Base-by-base conservation (phyloP, 257 asterid genomes). In the Anisodus acutangulus region DNA sequence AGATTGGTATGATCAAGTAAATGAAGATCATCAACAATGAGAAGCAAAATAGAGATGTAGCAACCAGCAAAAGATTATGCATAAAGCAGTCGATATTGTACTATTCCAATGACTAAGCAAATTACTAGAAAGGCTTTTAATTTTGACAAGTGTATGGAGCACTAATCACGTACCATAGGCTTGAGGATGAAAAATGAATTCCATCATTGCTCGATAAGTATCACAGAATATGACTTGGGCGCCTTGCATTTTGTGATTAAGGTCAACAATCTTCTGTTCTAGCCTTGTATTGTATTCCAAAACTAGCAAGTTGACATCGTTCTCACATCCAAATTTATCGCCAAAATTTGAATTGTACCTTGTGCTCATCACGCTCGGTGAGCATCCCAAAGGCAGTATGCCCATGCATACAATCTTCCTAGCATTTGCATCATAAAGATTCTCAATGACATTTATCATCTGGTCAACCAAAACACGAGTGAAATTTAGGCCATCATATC, bases 351-450 rank as follows among this genome's bases (percentile, higher is more conserved):
- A 79, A 78, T 83, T 60, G 43, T 82, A 66, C 86, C 83, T 53
- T 22, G 12, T 76, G 80, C 82, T 81, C 82, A 84, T 78, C 60
- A 87, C 47, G 22, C 86, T 88, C 6, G 97, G 95, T 11, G 93
- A 83, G 71, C 93, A 92, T 62, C 97, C 97, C 84, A 92, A 79
- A 26, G 97, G 97, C 54, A 92, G 80, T 17, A 92, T 88, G 1
- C 97, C 93, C 53, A 91, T 87, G n/a, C 91, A 90, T 13, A 92
- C 89, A 5, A 92, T 90, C 90, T 88, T 92, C 84, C 97, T 87
- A 47, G 82, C 92, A 69, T 89, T 89, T 2, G 83, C 85, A 31
- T 84, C 86, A 43, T 91, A 88, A 3, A 92, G 93, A 45, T 89
- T 85, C 59, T 91, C 83, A 3, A 91, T 69, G 68, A 90, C 94